Base-by-base conservation (phyloP, 352 stramenopile genomes). In the Phytophthora constricta region DNA sequence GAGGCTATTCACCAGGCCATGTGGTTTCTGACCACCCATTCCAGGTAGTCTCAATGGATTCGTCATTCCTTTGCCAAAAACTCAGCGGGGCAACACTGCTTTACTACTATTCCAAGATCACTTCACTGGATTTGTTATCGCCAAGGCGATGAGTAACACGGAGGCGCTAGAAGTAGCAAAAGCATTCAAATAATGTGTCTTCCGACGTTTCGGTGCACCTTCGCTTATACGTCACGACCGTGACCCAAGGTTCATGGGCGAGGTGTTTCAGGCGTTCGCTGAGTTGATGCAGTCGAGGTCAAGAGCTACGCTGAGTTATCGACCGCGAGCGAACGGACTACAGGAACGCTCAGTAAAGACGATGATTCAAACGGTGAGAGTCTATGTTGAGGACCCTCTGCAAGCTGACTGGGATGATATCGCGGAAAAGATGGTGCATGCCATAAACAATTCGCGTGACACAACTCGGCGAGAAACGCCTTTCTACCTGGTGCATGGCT, bases 191-290 rank as follows among this genome's bases (percentile, higher is more conserved):
- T 31, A 49, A 26, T 49, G 39, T 23, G 39, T 48, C 0, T 49
- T 48, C 25, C 41, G 54, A 43, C 16, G 49, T 3, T 66, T 58
- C 5, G 63, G 63, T 0, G 51, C 63, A 3, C 43, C 31, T 13
- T 13, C 31, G 31, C 7, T 37, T 1, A 55, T 69, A 2, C 43
- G 61, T 1, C 61, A 69, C 23, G 56, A 58, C 41, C 14, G 47
- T 4, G 62, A 65, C 13, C 63, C 55, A 14, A 37, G 55, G 17
- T 70, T 70, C 28, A 58, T 63, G 62, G 55, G 52, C 3, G 55
- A 70, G 14, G 53, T 65, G 1, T 61, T 62, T 23, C 28, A 47
- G 4, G 37, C 43, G 2, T 70, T 70, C 41, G 17, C 43, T 2
- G 46, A 65, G 13, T 55, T 58, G 55, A 64, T 65, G 23, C 25